phyloP scores from a whole-genome alignment of 2,329 filamentous ascomycete species.

The Aspergillus sclerotialis region DNA sequence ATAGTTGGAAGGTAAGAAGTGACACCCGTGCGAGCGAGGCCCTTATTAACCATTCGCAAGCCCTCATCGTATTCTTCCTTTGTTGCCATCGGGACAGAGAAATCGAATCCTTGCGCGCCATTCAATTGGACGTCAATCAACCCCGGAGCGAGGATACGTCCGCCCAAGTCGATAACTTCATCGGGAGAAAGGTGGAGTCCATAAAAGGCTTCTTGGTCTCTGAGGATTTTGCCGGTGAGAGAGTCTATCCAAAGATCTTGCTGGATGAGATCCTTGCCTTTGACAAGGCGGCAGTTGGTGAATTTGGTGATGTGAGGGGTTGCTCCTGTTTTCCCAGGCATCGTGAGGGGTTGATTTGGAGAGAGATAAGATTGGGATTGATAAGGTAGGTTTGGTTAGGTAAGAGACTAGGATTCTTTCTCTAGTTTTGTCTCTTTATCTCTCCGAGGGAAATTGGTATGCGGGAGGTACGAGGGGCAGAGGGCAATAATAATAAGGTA shows the following conservation, averaged over 20 bases:
- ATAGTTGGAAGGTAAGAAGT: constrained; percentile 84
- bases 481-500: too few relatives aligned
- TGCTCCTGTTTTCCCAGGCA: constrained; percentile 29
- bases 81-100: constrained; percentile 65
- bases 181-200: constrained; percentile 52
- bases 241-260: constrained; percentile 89
- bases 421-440: too few relatives aligned
- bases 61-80: constrained; percentile 64
- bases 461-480: too few relatives aligned
- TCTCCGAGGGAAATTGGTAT: too few relatives aligned
- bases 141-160: constrained; percentile 76
- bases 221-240: constrained; percentile 70
- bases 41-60: constrained; percentile 63
- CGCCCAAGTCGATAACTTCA: constrained; percentile 68
- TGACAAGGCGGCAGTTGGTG: constrained; percentile 76
- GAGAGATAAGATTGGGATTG: too few relatives aligned
- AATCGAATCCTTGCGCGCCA: constrained; percentile 88
- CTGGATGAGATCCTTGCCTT: constrained; percentile 58
- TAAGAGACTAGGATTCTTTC: too few relatives aligned
- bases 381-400: too few relatives aligned
- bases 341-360: too few relatives aligned
- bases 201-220: constrained; percentile 56
- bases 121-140: constrained; percentile 91
- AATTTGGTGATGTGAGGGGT: constrained; percentile 65
- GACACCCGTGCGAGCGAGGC: constrained; percentile 70